Conservation (phyloP, 192 early-diverging fungal species). For the Entomortierella beljakovae region DNA sequence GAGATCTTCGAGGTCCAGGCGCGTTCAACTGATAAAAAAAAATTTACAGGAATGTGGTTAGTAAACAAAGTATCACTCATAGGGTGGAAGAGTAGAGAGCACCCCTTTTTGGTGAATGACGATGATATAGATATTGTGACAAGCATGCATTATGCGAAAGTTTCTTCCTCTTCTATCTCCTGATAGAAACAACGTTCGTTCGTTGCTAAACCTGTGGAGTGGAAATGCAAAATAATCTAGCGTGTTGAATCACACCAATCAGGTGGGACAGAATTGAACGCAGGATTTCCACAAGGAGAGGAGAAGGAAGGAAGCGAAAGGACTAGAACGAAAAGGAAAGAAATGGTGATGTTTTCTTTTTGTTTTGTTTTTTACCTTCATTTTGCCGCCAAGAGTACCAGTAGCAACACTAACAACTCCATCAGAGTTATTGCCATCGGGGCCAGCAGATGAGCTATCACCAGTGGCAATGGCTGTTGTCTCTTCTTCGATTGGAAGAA, state of each 20-base stretch:
- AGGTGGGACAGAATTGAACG: neutral
- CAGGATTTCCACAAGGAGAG: neutral
- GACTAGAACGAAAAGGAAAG: neutral
- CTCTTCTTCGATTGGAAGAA: constrained; percentile 21
- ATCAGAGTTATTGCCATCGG: constrained; percentile 13
- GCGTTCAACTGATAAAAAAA: constrained; percentile 24
- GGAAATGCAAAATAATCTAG: neutral
- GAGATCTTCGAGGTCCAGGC: constrained; percentile 36
- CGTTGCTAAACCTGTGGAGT: neutral
- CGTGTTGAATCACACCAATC: neutral
- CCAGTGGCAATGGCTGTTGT: constrained; percentile 26
- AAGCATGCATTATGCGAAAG: constrained; percentile 15
- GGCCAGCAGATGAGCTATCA: constrained; percentile 20
- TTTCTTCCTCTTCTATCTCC: neutral
- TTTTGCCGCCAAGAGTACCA: constrained; percentile 40
- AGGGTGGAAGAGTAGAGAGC: neutral
- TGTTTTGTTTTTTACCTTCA: constrained; percentile 30
- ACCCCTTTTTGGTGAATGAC: neutral
- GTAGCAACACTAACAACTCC: constrained; percentile 31
- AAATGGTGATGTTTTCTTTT: no score
- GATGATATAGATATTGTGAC: neutral
- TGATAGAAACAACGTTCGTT: neutral
- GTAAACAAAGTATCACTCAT: constrained; percentile 3
- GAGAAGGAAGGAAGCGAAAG: neutral
- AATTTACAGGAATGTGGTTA: constrained; percentile 4